phyloP scores from a whole-genome alignment of 1,284 basidiomycete genomes.

The Apiotrichum veenhuisii region DNA sequence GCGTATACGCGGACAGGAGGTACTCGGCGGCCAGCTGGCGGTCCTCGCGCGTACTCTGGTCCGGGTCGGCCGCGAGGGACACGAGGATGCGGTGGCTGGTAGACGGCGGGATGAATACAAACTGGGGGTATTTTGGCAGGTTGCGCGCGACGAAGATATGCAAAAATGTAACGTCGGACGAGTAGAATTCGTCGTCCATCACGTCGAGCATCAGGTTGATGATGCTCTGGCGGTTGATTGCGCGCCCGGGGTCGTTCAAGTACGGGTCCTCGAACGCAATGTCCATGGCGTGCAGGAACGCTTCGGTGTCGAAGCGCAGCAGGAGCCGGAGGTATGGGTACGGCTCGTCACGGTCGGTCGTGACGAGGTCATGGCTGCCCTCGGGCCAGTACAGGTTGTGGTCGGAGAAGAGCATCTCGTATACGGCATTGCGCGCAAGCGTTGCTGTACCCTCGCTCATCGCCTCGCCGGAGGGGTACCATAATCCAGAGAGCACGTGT shows the following conservation, averaged over 20 bases:
- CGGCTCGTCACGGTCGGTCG: constrained; percentile 51
- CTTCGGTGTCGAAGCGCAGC: constrained; percentile 86
- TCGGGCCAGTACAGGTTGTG: constrained; percentile 72
- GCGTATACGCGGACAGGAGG: constrained; percentile 86
- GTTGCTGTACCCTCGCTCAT: constrained; percentile 62
- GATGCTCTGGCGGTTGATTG: constrained; percentile 71
- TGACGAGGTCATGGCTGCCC: constrained; percentile 24
- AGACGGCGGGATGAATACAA: constrained; percentile 66
- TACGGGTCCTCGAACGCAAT: constrained; percentile 91
- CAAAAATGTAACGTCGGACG: constrained; percentile 71
- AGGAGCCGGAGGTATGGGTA: constrained; percentile 86
- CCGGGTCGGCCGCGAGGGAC: constrained; percentile 68
- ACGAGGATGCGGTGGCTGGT: constrained; percentile 72
- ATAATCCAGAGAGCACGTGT: constrained; percentile 74
- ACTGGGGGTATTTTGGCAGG: constrained; percentile 93
- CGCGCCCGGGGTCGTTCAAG: constrained; percentile 66
- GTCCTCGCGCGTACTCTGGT: constrained; percentile 77
- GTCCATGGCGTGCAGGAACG: constrained; percentile 89
- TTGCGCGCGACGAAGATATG: constrained; percentile 96
- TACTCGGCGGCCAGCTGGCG: constrained; percentile 93
- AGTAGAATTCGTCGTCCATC: constrained; percentile 51
- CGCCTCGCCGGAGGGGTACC: constrained; percentile 78
- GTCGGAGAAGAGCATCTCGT: constrained; percentile 78
- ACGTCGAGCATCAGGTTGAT: constrained; percentile 83
- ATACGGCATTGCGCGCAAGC: constrained; percentile 67